These are phyloP conservation scores for Cylindrotheca closterium DNA, from an alignment of 108 stramenopile genomes.

Conservation along the genomic window DNA sequence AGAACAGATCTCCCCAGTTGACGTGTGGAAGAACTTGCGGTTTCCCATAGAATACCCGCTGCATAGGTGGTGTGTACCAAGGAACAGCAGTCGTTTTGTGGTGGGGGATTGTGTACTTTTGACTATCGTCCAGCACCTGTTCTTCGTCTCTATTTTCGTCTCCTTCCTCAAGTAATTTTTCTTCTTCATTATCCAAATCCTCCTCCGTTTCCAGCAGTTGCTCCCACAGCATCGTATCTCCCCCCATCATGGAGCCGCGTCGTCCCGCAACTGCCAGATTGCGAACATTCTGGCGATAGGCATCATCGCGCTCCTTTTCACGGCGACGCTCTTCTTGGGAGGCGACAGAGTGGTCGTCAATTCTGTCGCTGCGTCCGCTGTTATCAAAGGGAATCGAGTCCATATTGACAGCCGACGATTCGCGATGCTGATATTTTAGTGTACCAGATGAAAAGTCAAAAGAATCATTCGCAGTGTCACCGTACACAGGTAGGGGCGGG, in stretches of 20 bases:
- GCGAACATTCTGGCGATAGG: not conserved
- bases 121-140: not conserved
- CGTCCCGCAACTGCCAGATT: not conserved
- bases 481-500: too few relatives aligned
- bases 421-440: not conserved
- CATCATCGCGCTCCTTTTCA: not conserved
- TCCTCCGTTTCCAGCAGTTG: not conserved
- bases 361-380: too few relatives aligned
- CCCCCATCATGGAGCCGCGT: not conserved
- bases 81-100: not conserved
- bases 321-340: not conserved
- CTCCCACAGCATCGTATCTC: not conserved
- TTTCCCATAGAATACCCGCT: conserved; percentile 42
- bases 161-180: not conserved
- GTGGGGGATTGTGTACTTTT: not conserved
- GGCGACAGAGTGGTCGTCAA: too few relatives aligned
- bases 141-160: not conserved
- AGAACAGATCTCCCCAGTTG: conserved; percentile 67
- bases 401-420: too few relatives aligned
- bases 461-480: too few relatives aligned
- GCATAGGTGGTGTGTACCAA: conserved; percentile 29
- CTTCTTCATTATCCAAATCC: not conserved
- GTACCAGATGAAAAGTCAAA: too few relatives aligned
- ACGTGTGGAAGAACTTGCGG: conserved; percentile 37
- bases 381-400: too few relatives aligned